Conservation (phyloP, 2,329 filamentous ascomycete genomes). For the Colletotrichum musae region DNA sequence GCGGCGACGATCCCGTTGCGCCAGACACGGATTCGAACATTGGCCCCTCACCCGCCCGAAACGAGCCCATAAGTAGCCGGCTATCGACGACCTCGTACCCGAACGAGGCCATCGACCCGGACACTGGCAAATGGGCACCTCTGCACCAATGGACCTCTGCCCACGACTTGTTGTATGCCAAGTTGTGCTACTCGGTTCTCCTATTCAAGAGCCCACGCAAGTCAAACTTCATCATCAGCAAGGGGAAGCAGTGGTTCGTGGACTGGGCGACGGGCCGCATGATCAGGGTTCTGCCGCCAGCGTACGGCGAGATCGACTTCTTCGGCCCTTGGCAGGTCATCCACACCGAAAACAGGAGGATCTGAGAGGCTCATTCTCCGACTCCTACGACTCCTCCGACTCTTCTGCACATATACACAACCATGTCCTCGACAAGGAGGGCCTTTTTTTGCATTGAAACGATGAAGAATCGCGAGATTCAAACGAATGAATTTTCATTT, state of each 20-base stretch:
- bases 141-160: constrained; percentile 67
- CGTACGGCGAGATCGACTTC: constrained; percentile 66
- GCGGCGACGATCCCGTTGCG: constrained; percentile 15
- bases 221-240: constrained; percentile 69
- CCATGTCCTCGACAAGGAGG: constrained; percentile 14
- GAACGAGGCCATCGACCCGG: constrained; percentile 61
- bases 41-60: constrained; percentile 40
- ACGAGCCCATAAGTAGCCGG: constrained; percentile 49
- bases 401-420: constrained; percentile 34
- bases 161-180: constrained; percentile 73
- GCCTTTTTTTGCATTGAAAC: constrained; percentile 34
- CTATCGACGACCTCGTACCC: constrained; percentile 62
- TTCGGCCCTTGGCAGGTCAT: constrained; percentile 66
- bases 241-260: constrained; percentile 71
- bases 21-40: constrained; percentile 25
- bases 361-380: constrained; percentile 48
- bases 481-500: constrained; percentile 23
- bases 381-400: background rate
- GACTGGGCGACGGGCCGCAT: constrained; percentile 72
- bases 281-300: constrained; percentile 67
- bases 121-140: constrained; percentile 70
- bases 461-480: constrained; percentile 38
- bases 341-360: constrained; percentile 63
- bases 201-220: constrained; percentile 71
- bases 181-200: constrained; percentile 72